These are phyloP conservation scores for Syzygium malaccense DNA, from an alignment of 441 rosid species.

Conservation along the genomic window DNA sequence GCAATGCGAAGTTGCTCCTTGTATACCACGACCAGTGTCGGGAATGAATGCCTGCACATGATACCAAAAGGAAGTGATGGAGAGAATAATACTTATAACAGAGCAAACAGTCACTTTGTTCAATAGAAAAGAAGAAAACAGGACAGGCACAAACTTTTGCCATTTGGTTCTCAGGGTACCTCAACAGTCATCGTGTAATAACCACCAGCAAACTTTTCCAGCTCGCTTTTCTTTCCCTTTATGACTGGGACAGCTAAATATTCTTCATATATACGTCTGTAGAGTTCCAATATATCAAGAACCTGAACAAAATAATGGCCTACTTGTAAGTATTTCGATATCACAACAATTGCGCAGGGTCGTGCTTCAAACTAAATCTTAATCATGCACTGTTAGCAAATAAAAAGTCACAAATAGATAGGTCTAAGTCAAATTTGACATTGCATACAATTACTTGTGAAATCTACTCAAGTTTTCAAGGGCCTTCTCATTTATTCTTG, in stretches of 20 bases:
- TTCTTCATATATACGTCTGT: slow-evolving; percentile 85
- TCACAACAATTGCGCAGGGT: neutral
- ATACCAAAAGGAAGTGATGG: neutral
- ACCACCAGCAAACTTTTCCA: slow-evolving; percentile 98
- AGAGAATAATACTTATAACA: neutral
- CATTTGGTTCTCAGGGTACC: slow-evolving; percentile 27
- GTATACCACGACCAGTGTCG: slow-evolving; percentile 94
- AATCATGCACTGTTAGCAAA: neutral
- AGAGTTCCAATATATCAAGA: slow-evolving; percentile 86
- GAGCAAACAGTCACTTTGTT: neutral
- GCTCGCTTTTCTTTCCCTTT: slow-evolving; percentile 94
- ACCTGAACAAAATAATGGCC: slow-evolving; percentile 42
- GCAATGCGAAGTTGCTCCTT: slow-evolving; percentile 98
- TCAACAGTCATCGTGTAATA: slow-evolving; percentile 96
- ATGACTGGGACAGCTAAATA: slow-evolving; percentile 87
- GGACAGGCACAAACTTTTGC: neutral
- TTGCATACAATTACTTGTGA: neutral
- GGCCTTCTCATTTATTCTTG: neutral
- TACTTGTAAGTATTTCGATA: neutral
- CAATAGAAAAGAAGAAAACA: neutral
- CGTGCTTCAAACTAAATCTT: neutral
- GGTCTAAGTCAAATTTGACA: neutral
- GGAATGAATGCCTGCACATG: slow-evolving; percentile 82
- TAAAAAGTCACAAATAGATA: neutral
- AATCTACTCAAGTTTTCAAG: neutral